Evolutionary conservation across 768 basidiomycete genomes (phyloP), one percentile per base, ranked within the genome.

Genomic region (Termitomyces sp.): DNA sequence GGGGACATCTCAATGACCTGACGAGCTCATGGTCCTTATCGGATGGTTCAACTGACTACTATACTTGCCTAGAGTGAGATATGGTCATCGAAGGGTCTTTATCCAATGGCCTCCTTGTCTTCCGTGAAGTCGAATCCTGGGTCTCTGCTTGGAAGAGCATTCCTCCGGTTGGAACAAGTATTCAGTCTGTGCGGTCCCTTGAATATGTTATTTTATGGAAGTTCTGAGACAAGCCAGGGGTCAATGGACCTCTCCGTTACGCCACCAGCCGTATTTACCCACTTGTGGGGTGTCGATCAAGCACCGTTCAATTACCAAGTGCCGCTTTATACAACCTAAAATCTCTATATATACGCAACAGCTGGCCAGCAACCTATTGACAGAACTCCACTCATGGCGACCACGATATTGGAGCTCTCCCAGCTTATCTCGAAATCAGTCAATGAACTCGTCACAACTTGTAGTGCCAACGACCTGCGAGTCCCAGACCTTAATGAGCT

Each of bases 401-500:
- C 37, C 42, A 47, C 54, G 3, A 54, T 62, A 39, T 34, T 56
- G 8, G 54, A 65, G 29, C 59, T 65, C 42, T 56, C 58, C n/a
- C 26, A 57, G 7, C 54, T 66, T 6, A 68, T 69, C 45, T 59
- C 61, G 1, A 13, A 42, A 12, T 62, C 66, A 15, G 53, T 71
- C 8, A 47, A 63, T 26, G 53, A 57, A 10, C 64, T 75, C 28
- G 66, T 71, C 37, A 58, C 62, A 51, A 55, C 58, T 12, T 68
- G 68, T 50, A 47, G 47, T 2, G 53, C 50, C 16, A 60, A 60
- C 20, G 56, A 62, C 4, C 51, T 64, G 12, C 51, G 42, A 6
- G 52, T 73, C 34, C 72, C 74, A 6, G 54, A 59, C 51, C 66
- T 73, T 22, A 49, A 72, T 45, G 64, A 62, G 2, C 68, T 65